Percentiles rank a stretch among this genome's conserved stretches.
These are phyloP conservation scores for Hymenoscyphus infarciens DNA, from an alignment of 2,329 filamentous ascomycete species.

Conservation along the genomic window DNA sequence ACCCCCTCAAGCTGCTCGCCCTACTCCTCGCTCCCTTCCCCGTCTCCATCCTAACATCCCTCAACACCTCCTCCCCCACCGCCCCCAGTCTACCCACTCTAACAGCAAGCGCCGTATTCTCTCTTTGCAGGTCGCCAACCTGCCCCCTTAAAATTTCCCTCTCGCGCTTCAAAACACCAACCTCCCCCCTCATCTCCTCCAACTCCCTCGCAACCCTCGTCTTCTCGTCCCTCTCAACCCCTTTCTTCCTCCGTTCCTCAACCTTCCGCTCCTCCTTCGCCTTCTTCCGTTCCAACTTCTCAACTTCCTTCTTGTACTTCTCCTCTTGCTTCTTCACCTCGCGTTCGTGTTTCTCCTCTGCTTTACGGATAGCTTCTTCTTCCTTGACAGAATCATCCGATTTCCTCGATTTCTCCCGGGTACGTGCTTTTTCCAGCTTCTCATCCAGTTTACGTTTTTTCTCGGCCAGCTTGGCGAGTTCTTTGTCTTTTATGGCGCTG, in stretches of 20 bases:
- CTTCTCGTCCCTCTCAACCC: constrained; percentile 51
- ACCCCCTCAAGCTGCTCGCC: constrained; percentile 25
- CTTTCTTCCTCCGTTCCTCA: constrained; percentile 48
- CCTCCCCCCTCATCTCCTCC: constrained; percentile 51
- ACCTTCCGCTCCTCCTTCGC: constrained; percentile 59
- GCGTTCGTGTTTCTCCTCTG: constrained; percentile 59
- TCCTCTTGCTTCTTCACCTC: constrained; percentile 64
- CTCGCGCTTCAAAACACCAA: constrained; percentile 52
- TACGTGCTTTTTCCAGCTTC: constrained; percentile 54
- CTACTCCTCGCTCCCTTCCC: constrained; percentile 23
- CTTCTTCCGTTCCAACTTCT: constrained; percentile 61
- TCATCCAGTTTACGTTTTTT: constrained; percentile 60
- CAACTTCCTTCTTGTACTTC: constrained; percentile 61
- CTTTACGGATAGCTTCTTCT: constrained; percentile 49
- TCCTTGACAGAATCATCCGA: constrained; percentile 49
- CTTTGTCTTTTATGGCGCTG: constrained; percentile 52
- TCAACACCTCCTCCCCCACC: constrained; percentile 30
- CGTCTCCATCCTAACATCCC: constrained; percentile 26
- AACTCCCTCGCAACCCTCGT: constrained; percentile 48
- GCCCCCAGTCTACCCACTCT: constrained; percentile 46
- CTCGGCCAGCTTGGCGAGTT: constrained; percentile 60
- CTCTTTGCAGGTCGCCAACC: constrained; percentile 54
- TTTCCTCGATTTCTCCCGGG: constrained; percentile 45
- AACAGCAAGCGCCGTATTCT: constrained; percentile 57
- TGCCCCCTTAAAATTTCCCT: constrained; percentile 52